A percentile compares a stretch with the other conserved stretches of the same genome.
Evolutionary conservation across 2,329 filamentous ascomycete species (phyloP).

Genomic region (Clonostachys byssicola): DNA sequence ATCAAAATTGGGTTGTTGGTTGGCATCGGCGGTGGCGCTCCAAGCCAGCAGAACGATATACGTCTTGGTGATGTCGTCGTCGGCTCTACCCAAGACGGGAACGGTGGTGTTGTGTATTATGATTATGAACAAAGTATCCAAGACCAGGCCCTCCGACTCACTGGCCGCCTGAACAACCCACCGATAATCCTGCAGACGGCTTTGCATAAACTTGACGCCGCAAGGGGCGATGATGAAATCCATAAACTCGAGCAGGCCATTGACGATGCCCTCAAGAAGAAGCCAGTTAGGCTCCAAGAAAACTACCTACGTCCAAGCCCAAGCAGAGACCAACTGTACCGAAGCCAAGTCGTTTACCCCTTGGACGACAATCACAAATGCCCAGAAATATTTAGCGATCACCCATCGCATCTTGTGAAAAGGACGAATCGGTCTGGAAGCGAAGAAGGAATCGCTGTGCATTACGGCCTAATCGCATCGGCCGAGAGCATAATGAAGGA

Average conservation of each 20-base stretch:
- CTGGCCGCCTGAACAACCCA: not conserved
- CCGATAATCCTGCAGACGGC: not conserved
- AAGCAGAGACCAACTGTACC: not conserved
- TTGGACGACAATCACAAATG: too few species aligned
- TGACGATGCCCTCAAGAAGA: not conserved
- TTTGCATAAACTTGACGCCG: not conserved
- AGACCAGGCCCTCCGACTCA: not conserved
- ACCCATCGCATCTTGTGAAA: too few species aligned
- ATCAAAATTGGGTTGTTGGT: slow-evolving; percentile 10
- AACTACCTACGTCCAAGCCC: not conserved
- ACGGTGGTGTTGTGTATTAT: slow-evolving; percentile 3
- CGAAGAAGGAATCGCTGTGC: not conserved
- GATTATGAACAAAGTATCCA: slow-evolving; percentile 4
- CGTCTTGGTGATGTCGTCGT: slow-evolving; percentile 8
- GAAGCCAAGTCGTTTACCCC: too few species aligned
- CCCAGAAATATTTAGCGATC: too few species aligned
- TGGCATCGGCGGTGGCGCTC: slow-evolving; percentile 13
- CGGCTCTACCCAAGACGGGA: not conserved
- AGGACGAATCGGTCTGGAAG: not conserved
- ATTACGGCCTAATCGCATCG: slow-evolving; percentile 7
- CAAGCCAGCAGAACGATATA: slow-evolving; percentile 9
- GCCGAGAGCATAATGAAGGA: slow-evolving; percentile 4
- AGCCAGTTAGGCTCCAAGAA: not conserved
- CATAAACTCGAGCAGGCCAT: not conserved
- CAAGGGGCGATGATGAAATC: too few species aligned